Evolutionary conservation across 2,329 filamentous ascomycete species (phyloP).

Genomic region (Aspergillus melleus): DNA sequence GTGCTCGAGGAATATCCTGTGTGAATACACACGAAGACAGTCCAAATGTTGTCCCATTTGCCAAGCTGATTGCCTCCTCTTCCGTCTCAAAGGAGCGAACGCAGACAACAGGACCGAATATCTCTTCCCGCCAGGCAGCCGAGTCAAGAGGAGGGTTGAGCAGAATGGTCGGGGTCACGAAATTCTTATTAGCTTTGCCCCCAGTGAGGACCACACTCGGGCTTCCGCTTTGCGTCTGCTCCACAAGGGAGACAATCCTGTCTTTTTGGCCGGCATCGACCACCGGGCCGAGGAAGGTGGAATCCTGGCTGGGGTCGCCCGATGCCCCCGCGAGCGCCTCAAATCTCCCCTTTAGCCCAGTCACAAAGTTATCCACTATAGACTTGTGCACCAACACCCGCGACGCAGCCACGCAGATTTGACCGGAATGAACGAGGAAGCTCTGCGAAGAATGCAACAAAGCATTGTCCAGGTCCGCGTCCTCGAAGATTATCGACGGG

Average conservation of each 20-base stretch:
- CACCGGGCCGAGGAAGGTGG: constrained; percentile 9
- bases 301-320: neutral
- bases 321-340: constrained; percentile 1
- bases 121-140: constrained; percentile 8
- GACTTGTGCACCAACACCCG: constrained; percentile 24
- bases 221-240: constrained; percentile 5
- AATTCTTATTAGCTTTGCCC: constrained; percentile 6
- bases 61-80: constrained; percentile 8
- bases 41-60: constrained; percentile 8
- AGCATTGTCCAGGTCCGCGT: constrained; percentile 30
- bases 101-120: constrained; percentile 12
- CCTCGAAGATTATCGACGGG: constrained; percentile 29
- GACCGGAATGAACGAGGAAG: constrained; percentile 20
- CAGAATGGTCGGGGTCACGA: constrained; percentile 15
- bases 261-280: constrained; percentile 12
- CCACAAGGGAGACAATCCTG: constrained; percentile 10
- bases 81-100: constrained; percentile 11
- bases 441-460: constrained; percentile 13
- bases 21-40: constrained; percentile 11
- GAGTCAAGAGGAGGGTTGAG: constrained; percentile 4
- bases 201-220: constrained; percentile 2
- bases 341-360: constrained; percentile 10
- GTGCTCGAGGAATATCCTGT: constrained; percentile 5
- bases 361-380: constrained; percentile 17
- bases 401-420: constrained; percentile 23